These are phyloP conservation scores for Calonectria ilicicola DNA, from an alignment of 2,329 filamentous ascomycete genomes.

Conservation along the genomic window DNA sequence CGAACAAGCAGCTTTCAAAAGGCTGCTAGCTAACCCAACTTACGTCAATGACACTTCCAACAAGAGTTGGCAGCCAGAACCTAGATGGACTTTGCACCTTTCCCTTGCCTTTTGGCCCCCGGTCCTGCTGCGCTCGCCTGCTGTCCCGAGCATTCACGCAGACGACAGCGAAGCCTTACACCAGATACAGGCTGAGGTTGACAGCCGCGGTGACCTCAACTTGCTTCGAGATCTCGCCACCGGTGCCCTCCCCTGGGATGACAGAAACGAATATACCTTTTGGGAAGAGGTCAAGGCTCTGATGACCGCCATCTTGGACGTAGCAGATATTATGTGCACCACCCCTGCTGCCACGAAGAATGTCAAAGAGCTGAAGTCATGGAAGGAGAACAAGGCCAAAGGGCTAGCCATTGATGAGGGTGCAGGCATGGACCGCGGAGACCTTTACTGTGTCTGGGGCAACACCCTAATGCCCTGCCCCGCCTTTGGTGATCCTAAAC, in stretches of 20 bases:
- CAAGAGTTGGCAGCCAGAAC: background rate
- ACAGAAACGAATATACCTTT: background rate
- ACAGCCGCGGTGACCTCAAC: background rate
- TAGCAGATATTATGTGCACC: slow-evolving; percentile 25
- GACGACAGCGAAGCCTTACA: slow-evolving; percentile 21
- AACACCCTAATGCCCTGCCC: slow-evolving; percentile 36
- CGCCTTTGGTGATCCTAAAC: slow-evolving; percentile 32
- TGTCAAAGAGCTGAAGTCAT: background rate
- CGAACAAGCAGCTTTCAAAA: slow-evolving; percentile 12
- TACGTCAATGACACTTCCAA: background rate
- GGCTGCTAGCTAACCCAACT: background rate
- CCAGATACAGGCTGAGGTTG: background rate
- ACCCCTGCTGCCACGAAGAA: slow-evolving; percentile 7
- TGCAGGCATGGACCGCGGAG: slow-evolving; percentile 30
- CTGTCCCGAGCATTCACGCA: background rate
- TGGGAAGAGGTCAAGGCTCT: background rate
- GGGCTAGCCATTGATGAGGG: slow-evolving; percentile 39
- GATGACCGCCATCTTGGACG: background rate
- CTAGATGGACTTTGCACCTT: slow-evolving; percentile 26
- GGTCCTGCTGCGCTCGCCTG: slow-evolving; percentile 9
- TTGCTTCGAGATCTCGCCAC: slow-evolving; percentile 19
- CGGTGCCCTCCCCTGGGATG: background rate
- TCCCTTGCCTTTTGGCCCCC: slow-evolving; percentile 32
- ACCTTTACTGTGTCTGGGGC: slow-evolving; percentile 36
- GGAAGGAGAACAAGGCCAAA: background rate